Evolutionary conservation across 179 eudicot genomes (phyloP).

Genomic region (Carnegiea gigantea): DNA sequence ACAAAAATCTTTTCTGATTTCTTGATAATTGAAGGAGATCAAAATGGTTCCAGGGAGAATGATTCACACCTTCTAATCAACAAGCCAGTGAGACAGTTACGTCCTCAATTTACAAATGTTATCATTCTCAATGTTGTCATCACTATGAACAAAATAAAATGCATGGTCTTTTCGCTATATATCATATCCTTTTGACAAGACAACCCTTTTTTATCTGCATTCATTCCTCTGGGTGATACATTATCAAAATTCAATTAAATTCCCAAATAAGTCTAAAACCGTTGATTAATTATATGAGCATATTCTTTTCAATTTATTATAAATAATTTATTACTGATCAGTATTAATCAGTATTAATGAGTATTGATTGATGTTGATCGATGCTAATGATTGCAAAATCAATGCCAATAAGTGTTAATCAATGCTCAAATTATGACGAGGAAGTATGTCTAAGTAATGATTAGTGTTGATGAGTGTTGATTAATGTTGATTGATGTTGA

Average conservation of each 20-base stretch:
- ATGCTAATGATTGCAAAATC: too few species aligned
- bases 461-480: too few species aligned
- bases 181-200: conserved; percentile 5
- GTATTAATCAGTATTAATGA: too few species aligned
- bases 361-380: too few species aligned
- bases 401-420: too few species aligned
- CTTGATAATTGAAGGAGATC: neutral
- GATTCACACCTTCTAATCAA: conserved; percentile 4
- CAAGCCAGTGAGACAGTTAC: neutral
- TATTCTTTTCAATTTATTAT: too few species aligned
- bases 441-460: too few species aligned
- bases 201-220: neutral
- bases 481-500: too few species aligned
- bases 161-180: conserved; percentile 11
- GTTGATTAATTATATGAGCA: neutral
- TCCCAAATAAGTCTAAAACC: neutral
- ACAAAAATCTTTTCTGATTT: neutral
- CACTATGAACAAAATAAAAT: conserved; percentile 7
- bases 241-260: neutral
- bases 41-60: neutral
- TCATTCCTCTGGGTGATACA: neutral
- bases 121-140: conserved; percentile 19
- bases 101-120: conserved; percentile 18
- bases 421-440: too few species aligned
- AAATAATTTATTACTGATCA: too few species aligned